phyloP scores from a whole-genome alignment of 2,329 filamentous ascomycete species.

The Herpotrichia juniperi region DNA sequence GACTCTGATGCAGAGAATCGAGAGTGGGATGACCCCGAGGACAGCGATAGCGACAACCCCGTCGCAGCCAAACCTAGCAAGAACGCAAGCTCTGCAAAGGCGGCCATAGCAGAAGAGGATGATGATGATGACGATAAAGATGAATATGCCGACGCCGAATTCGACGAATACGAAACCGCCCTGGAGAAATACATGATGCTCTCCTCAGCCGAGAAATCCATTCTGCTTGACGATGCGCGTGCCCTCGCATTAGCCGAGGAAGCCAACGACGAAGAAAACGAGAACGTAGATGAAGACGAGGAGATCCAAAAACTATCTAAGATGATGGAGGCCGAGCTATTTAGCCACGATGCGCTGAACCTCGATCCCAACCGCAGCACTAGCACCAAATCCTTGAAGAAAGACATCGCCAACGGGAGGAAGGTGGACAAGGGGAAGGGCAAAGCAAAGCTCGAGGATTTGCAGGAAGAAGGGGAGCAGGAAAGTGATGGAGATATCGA shows the following conservation, averaged over 20 bases:
- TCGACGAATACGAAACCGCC: constrained; percentile 74
- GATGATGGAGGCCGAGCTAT: constrained; percentile 76
- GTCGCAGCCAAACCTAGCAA: constrained; percentile 47
- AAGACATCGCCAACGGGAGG: constrained; percentile 14
- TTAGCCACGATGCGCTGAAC: constrained; percentile 69
- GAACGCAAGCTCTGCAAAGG: constrained; percentile 52
- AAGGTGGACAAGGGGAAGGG: constrained; percentile 31
- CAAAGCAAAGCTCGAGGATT: constrained; percentile 25
- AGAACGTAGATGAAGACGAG: constrained; percentile 54
- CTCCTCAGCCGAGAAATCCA: constrained; percentile 47
- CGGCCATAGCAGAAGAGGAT: constrained; percentile 29
- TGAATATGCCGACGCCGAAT: constrained; percentile 77
- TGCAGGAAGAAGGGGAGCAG: constrained; percentile 27
- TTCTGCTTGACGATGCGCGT: constrained; percentile 41
- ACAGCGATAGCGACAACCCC: constrained; percentile 49
- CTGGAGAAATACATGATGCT: constrained; percentile 85
- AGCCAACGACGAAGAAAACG: constrained; percentile 49
- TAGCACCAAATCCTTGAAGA: constrained; percentile 5
- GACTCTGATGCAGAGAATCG: constrained; percentile 48
- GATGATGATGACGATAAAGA: constrained; percentile 68
- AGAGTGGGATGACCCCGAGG: constrained; percentile 49
- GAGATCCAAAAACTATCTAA: constrained; percentile 70
- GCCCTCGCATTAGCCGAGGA: constrained; percentile 48
- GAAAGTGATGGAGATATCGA: constrained; percentile 56
- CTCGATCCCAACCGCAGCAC: constrained; percentile 27